Evolutionary conservation across 768 basidiomycete genomes (phyloP).

Genomic region (Paxillus ammoniavirescens): DNA sequence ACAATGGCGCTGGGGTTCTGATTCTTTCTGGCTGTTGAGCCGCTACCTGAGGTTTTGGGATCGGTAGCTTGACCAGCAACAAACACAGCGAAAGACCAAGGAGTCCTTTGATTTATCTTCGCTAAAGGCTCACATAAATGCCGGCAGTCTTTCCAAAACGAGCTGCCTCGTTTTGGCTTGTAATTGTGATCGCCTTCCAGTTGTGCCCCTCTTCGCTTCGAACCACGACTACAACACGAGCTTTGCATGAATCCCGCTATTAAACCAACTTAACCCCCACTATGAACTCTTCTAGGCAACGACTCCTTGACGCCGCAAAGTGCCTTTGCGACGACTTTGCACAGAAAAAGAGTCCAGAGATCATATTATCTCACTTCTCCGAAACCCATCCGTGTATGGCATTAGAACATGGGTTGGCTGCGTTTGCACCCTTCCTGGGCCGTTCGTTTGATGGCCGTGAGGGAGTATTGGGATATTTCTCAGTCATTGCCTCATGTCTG

Average conservation of each 20-base stretch:
- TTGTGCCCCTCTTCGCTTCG: background rate
- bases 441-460: conserved; percentile 42
- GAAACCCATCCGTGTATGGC: conserved; percentile 40
- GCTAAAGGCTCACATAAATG: background rate
- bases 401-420: conserved; percentile 53
- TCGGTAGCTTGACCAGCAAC: conserved; percentile 1
- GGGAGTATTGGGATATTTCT: conserved; percentile 50
- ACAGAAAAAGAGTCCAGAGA: conserved; percentile 38
- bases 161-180: background rate
- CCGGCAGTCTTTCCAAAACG: background rate
- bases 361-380: conserved; percentile 52
- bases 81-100: background rate
- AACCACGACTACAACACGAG: background rate
- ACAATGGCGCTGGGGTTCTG: conserved; percentile 10
- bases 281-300: conserved; percentile 28
- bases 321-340: conserved; percentile 55
- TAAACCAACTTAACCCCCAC: background rate
- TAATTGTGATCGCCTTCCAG: background rate
- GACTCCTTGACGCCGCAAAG: conserved; percentile 44
- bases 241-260: background rate
- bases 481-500: conserved; percentile 43
- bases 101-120: background rate
- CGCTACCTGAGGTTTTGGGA: conserved; percentile 2
- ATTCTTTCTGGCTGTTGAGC: background rate
- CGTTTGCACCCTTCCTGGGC: conserved; percentile 62